Base-by-base conservation (phyloP, 176 grass and related monocot species). In the barley (Hordeum vulgare) region DNA sequence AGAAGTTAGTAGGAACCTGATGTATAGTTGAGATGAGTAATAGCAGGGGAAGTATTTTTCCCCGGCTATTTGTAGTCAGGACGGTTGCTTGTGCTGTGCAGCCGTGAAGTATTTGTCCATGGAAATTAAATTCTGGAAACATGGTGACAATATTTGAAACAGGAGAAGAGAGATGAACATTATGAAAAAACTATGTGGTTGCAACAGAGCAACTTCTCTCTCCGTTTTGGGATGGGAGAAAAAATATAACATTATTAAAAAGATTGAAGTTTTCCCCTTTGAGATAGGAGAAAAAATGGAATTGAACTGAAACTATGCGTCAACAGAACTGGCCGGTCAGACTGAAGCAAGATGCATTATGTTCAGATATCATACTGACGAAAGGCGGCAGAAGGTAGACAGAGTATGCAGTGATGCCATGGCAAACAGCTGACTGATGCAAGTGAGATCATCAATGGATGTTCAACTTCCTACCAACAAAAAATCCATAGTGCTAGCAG, bases 1-100 rank as follows among this genome's bases (percentile, higher is more conserved):
- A 36, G 9, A 36, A 36, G 58, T 28, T 76, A 37, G 24, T 71
- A 37, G 13, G 39, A 57, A 54, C 23, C 31, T 11, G 8, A 20
- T 84, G 26, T 73, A 86, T 28, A 18, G 31, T 83, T 71, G 44
- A 70, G 39, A 88, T 75, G 74, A 17, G 39, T 44, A 41, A 41
- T 77, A 44, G 74, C 80, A n/a, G 27, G 65, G 23, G 25, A 47
- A 71, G 18, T n/a, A 15, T 31, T 62, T 74, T 31, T 23, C 24
- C 9, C 25, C 33, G 33, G 41, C 25, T 58, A 11, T 35, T 36
- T 53, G n/a, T 40, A 31, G n/a, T 17, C 15, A 67, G 75, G 27
- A 74, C 54, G 28, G 37, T 15, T 56, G 3, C 21, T 11, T 41
- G 3, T 65, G 18, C 7, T 76, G 45, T 33, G 25, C 63, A 25